A percentile compares a stretch with the other conserved stretches of the same genome.
Conservation (phyloP, 495 filamentous ascomycete genomes). For the Darksidea phi region DNA sequence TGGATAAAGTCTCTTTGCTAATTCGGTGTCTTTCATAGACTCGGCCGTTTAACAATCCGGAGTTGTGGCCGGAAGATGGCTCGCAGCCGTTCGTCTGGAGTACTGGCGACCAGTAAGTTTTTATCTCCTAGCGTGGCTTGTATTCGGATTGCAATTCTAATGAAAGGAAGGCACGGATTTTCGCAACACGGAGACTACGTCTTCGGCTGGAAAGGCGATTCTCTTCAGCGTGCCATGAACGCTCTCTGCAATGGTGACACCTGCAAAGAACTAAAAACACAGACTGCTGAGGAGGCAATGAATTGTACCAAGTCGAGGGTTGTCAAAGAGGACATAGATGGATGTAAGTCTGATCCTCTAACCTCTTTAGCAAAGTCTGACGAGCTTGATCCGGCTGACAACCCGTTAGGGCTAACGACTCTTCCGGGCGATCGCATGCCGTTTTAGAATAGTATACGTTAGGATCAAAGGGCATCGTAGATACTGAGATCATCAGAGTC, state of each 20-base stretch:
- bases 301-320: conserved; percentile 48
- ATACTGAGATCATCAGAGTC: too few relatives aligned
- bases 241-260: conserved; percentile 51
- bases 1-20: neutral
- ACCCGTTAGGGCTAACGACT: too few relatives aligned
- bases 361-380: too few relatives aligned
- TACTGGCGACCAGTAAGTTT: conserved; percentile 34
- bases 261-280: conserved; percentile 48
- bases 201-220: conserved; percentile 34
- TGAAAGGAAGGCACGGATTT: conserved; percentile 34
- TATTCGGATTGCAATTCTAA: neutral
- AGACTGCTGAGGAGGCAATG: conserved; percentile 47
- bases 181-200: conserved; percentile 49
- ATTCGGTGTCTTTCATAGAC: conserved; percentile 10
- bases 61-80: conserved; percentile 30
- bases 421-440: too few relatives aligned
- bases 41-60: conserved; percentile 9
- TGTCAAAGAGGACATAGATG: conserved; percentile 49
- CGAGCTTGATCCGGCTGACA: too few relatives aligned
- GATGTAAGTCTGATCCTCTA: conserved; percentile 48
- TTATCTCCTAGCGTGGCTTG: neutral
- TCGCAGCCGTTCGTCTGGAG: conserved; percentile 31
- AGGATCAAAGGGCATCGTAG: too few relatives aligned
- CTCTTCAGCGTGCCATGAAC: conserved; percentile 38
- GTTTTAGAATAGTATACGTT: too few relatives aligned